These are phyloP conservation scores for Emergomyces africanus DNA, from an alignment of 2,329 filamentous ascomycete genomes.

Conservation along the genomic window DNA sequence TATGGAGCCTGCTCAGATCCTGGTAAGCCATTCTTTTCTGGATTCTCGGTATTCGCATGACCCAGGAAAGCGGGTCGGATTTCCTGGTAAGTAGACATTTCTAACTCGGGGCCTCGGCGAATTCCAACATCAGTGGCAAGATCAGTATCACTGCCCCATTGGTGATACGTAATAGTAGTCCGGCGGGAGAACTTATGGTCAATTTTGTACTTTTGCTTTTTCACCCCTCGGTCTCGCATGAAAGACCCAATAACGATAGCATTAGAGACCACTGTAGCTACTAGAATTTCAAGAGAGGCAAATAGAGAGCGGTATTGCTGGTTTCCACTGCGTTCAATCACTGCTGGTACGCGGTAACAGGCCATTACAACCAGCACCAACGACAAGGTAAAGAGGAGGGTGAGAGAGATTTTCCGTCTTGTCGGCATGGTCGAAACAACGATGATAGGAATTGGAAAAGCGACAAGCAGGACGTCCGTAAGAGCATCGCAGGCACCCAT, in stretches of 20 bases:
- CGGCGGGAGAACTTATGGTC: slow-evolving; percentile 26
- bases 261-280: slow-evolving; percentile 78
- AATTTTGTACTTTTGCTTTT: slow-evolving; percentile 70
- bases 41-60: slow-evolving; percentile 17
- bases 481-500: slow-evolving; percentile 83
- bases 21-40: slow-evolving; percentile 17
- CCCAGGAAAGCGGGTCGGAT: slow-evolving; percentile 29
- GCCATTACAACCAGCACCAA: slow-evolving; percentile 67
- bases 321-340: slow-evolving; percentile 55
- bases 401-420: slow-evolving; percentile 67
- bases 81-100: slow-evolving; percentile 21
- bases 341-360: slow-evolving; percentile 65
- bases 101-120: slow-evolving; percentile 43
- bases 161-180: slow-evolving; percentile 50
- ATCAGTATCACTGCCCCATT: slow-evolving; percentile 87
- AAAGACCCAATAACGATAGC: slow-evolving; percentile 85
- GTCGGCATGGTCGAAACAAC: slow-evolving; percentile 61
- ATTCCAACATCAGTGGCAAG: slow-evolving; percentile 70
- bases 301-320: slow-evolving; percentile 83
- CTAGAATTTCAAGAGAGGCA: slow-evolving; percentile 81
- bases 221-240: slow-evolving; percentile 75
- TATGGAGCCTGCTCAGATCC: slow-evolving; percentile 20
- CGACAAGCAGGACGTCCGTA: slow-evolving; percentile 75
- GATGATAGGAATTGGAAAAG: slow-evolving; percentile 84
- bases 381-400: slow-evolving; percentile 73